These are phyloP conservation scores for Chlorella sp. DNA, from an alignment of 139 green algal genomes.

Conservation along the genomic window DNA sequence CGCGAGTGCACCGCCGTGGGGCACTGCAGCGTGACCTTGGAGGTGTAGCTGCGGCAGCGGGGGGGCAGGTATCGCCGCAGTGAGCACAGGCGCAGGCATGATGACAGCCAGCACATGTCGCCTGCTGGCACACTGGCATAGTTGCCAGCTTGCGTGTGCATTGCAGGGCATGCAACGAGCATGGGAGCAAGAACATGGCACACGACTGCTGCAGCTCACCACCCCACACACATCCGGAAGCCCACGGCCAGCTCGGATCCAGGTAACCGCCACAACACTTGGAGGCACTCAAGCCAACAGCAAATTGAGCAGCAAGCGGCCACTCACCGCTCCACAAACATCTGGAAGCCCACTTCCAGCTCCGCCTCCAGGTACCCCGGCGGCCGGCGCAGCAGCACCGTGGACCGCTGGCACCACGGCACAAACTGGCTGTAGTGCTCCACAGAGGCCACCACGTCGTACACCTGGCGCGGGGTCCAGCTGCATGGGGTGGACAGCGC, in stretches of 20 bases:
- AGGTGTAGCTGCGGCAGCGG: slow-evolving; percentile 89
- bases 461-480: slow-evolving; percentile 86
- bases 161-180: too few species aligned
- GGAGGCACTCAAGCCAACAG: neutral
- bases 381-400: slow-evolving; percentile 46
- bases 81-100: too few species aligned
- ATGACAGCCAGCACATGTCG: too few species aligned
- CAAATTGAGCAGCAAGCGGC: too few species aligned
- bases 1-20: slow-evolving; percentile 58
- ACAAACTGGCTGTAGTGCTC: slow-evolving; percentile 91
- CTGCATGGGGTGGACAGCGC: slow-evolving; percentile 30
- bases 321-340: slow-evolving; percentile 74
- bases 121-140: too few species aligned
- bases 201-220: too few species aligned
- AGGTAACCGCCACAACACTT: neutral
- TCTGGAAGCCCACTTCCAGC: slow-evolving; percentile 93
- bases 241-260: neutral
- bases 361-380: slow-evolving; percentile 86
- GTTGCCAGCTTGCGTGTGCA: too few species aligned
- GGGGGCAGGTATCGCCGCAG: too few species aligned
- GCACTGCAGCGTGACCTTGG: slow-evolving; percentile 71
- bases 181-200: too few species aligned
- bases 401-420: slow-evolving; percentile 84
- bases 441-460: slow-evolving; percentile 85
- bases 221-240: neutral